phyloP scores from a whole-genome alignment of 768 basidiomycete genomes.

The Calocybe cyanea region DNA sequence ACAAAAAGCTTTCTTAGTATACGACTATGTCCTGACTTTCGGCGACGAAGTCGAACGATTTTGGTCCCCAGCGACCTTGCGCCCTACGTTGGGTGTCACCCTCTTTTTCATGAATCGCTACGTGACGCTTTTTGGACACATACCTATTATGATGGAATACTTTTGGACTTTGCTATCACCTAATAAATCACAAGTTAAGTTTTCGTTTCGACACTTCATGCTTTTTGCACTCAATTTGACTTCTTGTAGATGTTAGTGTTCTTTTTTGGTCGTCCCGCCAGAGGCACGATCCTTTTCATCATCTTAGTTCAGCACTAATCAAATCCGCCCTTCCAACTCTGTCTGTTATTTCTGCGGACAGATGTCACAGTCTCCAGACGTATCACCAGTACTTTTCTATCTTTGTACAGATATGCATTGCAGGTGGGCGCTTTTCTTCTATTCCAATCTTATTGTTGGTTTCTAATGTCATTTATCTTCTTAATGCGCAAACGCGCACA shows the following conservation, averaged over 20 bases:
- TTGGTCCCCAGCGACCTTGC: constrained; percentile 24
- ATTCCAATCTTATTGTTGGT: no score
- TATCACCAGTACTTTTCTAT: constrained; percentile 15
- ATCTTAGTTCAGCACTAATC: background rate
- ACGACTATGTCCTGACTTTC: constrained; percentile 41
- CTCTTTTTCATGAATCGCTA: constrained; percentile 37
- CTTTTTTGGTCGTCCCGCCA: no score
- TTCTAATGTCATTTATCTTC: no score
- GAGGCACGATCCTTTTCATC: background rate
- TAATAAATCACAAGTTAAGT: constrained; percentile 14
- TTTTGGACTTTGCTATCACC: constrained; percentile 19
- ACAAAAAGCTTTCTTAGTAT: constrained; percentile 25
- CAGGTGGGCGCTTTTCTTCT: constrained; percentile 4
- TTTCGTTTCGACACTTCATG: constrained; percentile 1
- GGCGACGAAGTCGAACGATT: constrained; percentile 30
- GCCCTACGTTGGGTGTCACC: constrained; percentile 18
- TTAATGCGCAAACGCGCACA: no score
- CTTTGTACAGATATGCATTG: constrained; percentile 12
- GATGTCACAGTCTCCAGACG: constrained; percentile 11
- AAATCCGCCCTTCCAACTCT: no score
- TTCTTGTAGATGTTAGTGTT: background rate
- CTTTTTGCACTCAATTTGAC: constrained; percentile 13
- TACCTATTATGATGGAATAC: constrained; percentile 22
- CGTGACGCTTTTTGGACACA: constrained; percentile 25
- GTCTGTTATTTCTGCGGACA: background rate